Base-by-base conservation (phyloP, 768 basidiomycete genomes). In the Lentinula raphanica region DNA sequence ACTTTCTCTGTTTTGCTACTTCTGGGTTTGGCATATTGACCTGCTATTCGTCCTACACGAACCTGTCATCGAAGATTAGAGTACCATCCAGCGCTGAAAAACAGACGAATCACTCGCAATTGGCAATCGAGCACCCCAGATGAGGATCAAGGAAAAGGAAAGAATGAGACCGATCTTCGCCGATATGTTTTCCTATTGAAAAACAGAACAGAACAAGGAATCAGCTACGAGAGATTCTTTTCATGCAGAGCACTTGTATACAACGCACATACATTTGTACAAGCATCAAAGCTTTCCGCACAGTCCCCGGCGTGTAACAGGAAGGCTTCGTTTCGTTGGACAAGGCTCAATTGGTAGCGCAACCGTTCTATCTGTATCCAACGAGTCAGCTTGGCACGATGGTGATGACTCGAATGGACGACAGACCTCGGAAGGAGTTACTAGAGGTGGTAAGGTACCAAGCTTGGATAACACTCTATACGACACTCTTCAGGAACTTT, bases 231-330 rank as follows among this genome's bases (percentile, higher is more conserved):
- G 38, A 13, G 32, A 23, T 35, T 28, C n/a, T n/a, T n/a, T n/a
- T n/a, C n/a, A n/a, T n/a, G n/a, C n/a, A n/a, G n/a, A n/a, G n/a
- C n/a, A n/a, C n/a, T n/a, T n/a, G n/a, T n/a, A n/a, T n/a, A n/a
- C 28, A 38, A 76, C 81, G 65, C 67, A 92, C 28, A 31, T 25
- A 48, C 91, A 61, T 92, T 84, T 0, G 90, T 93, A 68, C 92
- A 94, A 0, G 92, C 92, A 64, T 91, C 88, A 66, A 96, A 95
- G 69, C 91, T 89, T 71, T 95, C 92, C n/a, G 93, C 94, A 65
- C 97, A 99, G 67, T 99, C 97, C 2, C 97, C 97, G 0, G 97
- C 97, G 61, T 99, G 97, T 2, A 99, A 80, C 36, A 99, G 78
- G 72, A 99, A 98, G 0, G 93, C 94, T 65, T 95, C 85, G 61